Conservation (phyloP, 2,329 filamentous ascomycete species). For the Phyllosticta paracitricarpa region DNA sequence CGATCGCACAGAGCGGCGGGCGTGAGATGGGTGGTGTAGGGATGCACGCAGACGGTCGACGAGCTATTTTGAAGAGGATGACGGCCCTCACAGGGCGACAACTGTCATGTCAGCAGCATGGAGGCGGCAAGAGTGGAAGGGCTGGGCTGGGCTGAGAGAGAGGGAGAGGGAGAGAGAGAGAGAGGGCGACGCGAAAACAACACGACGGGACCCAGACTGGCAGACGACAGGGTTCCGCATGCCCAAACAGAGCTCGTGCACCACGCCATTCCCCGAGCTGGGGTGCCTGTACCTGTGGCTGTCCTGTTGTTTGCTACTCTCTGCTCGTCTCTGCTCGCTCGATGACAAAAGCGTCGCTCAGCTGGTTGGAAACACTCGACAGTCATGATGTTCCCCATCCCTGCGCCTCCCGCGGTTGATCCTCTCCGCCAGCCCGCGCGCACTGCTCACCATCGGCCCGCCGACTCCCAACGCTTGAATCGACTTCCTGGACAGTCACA, state of each 20-base stretch:
- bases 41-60: background rate
- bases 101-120: background rate
- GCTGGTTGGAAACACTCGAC: too few species aligned
- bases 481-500: background rate
- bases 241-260: background rate
- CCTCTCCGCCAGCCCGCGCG: background rate
- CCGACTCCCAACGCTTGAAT: background rate
- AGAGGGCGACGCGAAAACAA: background rate
- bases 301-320: too few species aligned
- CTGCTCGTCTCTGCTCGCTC: too few species aligned
- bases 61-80: background rate
- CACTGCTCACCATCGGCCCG: background rate
- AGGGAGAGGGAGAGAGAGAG: background rate
- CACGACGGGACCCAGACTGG: background rate
- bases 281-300: background rate
- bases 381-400: background rate
- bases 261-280: background rate
- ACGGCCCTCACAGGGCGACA: background rate
- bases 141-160: too few species aligned
- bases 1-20: background rate
- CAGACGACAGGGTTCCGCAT: background rate
- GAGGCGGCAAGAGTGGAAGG: background rate
- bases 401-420: background rate
- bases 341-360: too few species aligned
- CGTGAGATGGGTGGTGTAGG: background rate